Evolutionary conservation across 2,329 filamentous ascomycete species (phyloP).

Genomic region (Plenodomus tracheiphilus): DNA sequence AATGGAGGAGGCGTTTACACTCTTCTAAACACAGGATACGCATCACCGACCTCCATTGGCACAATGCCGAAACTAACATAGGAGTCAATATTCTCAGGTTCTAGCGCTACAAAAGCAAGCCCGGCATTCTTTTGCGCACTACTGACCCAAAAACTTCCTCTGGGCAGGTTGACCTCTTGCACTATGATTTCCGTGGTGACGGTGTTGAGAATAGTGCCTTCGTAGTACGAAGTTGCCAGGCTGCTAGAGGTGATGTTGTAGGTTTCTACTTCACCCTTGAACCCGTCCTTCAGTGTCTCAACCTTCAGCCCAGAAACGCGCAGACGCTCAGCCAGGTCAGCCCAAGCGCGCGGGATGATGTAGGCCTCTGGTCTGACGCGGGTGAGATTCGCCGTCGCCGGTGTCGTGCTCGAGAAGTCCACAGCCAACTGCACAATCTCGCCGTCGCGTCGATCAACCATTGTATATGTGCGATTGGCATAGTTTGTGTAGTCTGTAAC

Average conservation of each 20-base stretch:
- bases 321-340: conserved; percentile 39
- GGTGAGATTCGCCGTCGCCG: conserved; percentile 40
- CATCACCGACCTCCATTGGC: conserved; percentile 39
- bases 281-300: conserved; percentile 31
- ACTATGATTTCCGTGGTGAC: conserved; percentile 33
- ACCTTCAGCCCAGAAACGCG: conserved; percentile 40
- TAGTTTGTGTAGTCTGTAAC: conserved; percentile 36
- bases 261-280: conserved; percentile 35
- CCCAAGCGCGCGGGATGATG: conserved; percentile 42
- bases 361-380: conserved; percentile 39
- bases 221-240: conserved; percentile 37
- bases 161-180: conserved; percentile 32
- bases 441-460: conserved; percentile 38
- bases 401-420: conserved; percentile 41
- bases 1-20: no score
- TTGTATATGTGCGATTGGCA: conserved; percentile 36
- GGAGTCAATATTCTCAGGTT: conserved; percentile 44
- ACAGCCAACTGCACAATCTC: conserved; percentile 39
- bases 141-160: conserved; percentile 40
- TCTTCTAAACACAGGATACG: conserved; percentile 39
- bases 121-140: conserved; percentile 44
- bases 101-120: conserved; percentile 42
- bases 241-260: conserved; percentile 39
- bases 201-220: conserved; percentile 38
- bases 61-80: conserved; percentile 45